Evolutionary conservation across 2,329 filamentous ascomycete species (phyloP).

Genomic region (Aspergillus aculeatinus): DNA sequence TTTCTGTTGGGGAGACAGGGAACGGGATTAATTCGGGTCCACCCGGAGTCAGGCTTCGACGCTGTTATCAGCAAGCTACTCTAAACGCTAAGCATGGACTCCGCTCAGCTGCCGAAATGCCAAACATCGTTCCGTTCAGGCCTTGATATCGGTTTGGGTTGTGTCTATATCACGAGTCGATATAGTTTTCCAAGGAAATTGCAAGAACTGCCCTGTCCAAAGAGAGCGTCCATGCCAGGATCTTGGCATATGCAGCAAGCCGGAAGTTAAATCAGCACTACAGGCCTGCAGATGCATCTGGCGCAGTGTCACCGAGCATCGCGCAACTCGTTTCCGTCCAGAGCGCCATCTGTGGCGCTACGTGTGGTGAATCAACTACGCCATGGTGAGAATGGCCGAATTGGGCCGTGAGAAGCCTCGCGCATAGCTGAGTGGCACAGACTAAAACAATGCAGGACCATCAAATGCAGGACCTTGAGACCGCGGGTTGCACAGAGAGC

Average conservation of each 20-base stretch:
- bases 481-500: background rate
- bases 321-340: background rate
- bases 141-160: background rate
- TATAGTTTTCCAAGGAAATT: background rate
- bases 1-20: background rate
- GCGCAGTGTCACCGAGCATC: background rate
- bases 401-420: background rate
- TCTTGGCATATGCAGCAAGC: slow-evolving; percentile 14
- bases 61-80: background rate
- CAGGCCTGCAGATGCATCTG: background rate
- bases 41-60: background rate
- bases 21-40: slow-evolving; percentile 3
- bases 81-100: background rate
- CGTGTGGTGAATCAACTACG: background rate
- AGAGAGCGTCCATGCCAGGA: background rate
- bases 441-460: background rate
- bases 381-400: background rate
- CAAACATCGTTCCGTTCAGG: background rate
- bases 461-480: background rate
- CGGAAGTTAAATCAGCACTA: slow-evolving; percentile 13
- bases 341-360: background rate
- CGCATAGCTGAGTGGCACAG: background rate
- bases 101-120: background rate
- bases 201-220: slow-evolving; percentile 7
- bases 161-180: background rate